Evolutionary conservation across 371 early-diverging fungal species (phyloP).

Genomic region (Mucor mucedo): DNA sequence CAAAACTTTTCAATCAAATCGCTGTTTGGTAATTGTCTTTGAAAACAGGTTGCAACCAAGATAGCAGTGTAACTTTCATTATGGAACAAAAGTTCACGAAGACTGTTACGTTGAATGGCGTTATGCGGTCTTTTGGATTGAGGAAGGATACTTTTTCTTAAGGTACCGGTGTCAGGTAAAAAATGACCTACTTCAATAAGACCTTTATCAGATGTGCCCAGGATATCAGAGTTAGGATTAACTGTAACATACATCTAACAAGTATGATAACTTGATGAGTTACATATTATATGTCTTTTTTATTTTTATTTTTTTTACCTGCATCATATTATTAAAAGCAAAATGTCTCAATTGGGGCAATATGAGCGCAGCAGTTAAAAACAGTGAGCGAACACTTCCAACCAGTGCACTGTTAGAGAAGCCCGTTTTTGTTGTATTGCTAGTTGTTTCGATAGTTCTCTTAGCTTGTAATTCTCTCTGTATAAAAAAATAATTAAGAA

Average conservation of each 20-base stretch:
- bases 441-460: conserved; percentile 18
- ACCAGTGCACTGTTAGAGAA: conserved; percentile 2
- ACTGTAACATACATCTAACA: conserved; percentile 8
- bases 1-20: conserved; percentile 16
- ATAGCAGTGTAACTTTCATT: not conserved
- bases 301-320: conserved; percentile 8
- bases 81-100: conserved; percentile 8
- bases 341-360: conserved; percentile 19
- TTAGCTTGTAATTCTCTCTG: conserved; percentile 26
- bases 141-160: conserved; percentile 12
- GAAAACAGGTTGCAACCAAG: conserved; percentile 8
- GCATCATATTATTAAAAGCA: conserved; percentile 21
- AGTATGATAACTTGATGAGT: not conserved
- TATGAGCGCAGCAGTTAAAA: conserved; percentile 1
- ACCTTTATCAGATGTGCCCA: conserved; percentile 24
- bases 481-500: not conserved
- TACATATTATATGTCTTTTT: not conserved
- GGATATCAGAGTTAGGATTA: conserved; percentile 8
- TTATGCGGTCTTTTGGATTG: not conserved
- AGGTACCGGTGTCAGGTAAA: conserved; percentile 17
- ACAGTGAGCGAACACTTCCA: not conserved
- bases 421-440: conserved; percentile 15
- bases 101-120: not conserved
- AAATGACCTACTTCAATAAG: conserved; percentile 22
- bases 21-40: not conserved